Conservation (phyloP, 2,329 filamentous ascomycete species). For the Acrocalymma vagum region DNA sequence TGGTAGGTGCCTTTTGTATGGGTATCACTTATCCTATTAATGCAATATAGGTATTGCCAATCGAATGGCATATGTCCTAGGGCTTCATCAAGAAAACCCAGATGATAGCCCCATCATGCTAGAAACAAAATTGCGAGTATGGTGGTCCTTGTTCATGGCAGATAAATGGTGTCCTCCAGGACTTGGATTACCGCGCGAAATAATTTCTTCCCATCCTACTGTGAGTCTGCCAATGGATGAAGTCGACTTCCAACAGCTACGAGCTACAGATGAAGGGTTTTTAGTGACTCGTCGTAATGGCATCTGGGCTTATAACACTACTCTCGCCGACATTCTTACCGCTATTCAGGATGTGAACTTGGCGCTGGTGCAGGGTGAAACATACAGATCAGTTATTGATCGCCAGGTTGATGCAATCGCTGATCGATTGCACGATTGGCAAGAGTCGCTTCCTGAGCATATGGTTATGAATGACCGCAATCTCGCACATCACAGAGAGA, state of each 20-base stretch:
- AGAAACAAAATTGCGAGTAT: slow-evolving; percentile 49
- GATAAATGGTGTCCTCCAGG: slow-evolving; percentile 52
- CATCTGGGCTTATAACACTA: slow-evolving; percentile 52
- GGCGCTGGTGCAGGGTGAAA: slow-evolving; percentile 26
- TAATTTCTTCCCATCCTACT: slow-evolving; percentile 13
- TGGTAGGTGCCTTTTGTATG: slow-evolving; percentile 6
- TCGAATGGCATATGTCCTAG: slow-evolving; percentile 13
- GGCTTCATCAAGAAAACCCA: slow-evolving; percentile 1
- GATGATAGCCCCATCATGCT: slow-evolving; percentile 35
- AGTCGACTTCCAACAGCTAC: slow-evolving; percentile 48
- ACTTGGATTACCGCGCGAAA: slow-evolving; percentile 43
- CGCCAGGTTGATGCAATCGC: slow-evolving; percentile 5
- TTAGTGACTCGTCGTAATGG: slow-evolving; percentile 33
- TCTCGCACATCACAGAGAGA: slow-evolving; percentile 44
- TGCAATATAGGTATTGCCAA: slow-evolving; percentile 11
- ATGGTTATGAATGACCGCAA: slow-evolving; percentile 35
- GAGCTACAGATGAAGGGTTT: slow-evolving; percentile 17
- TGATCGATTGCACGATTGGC: slow-evolving; percentile 2
- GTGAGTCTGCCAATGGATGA: slow-evolving; percentile 42
- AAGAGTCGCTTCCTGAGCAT: slow-evolving; percentile 4
- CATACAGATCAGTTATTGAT: slow-evolving; percentile 11
- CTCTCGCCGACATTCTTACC: slow-evolving; percentile 49
- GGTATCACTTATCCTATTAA: neutral
- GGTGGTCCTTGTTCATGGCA: slow-evolving; percentile 54
- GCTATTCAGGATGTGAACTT: slow-evolving; percentile 53